These are phyloP conservation scores for Cnidoscolus chayamansa DNA, from an alignment of 441 rosid species.

Conservation along the genomic window DNA sequence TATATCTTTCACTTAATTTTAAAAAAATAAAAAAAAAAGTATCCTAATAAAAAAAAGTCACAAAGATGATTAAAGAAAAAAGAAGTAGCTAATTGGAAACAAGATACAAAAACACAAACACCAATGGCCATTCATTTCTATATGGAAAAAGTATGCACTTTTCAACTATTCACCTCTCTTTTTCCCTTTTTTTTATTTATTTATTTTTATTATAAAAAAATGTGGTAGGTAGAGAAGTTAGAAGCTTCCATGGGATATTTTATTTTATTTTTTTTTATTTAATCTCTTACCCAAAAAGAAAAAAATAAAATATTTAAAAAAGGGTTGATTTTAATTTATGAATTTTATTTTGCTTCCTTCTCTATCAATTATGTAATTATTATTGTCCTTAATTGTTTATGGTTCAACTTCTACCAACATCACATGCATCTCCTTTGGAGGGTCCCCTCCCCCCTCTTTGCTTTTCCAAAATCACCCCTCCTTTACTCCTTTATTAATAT, in stretches of 20 bases:
- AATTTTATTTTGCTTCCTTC: constrained; percentile 17
- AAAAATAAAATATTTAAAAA: constrained; percentile 17
- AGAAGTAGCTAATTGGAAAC: constrained; percentile 13
- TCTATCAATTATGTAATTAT: constrained; percentile 25
- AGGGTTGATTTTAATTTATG: constrained; percentile 3
- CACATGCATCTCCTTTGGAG: constrained; percentile 37
- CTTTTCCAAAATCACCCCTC: constrained; percentile 17
- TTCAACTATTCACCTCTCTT: constrained; percentile 24
- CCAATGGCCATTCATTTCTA: constrained; percentile 2
- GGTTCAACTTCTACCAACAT: constrained; percentile 37
- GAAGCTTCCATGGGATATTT: constrained; percentile 56
- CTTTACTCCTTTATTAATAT: neutral
- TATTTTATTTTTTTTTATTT: neutral
- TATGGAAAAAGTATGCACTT: constrained; percentile 28
- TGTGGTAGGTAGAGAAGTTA: constrained; percentile 51
- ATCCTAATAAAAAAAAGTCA: neutral
- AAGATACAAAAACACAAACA: constrained; percentile 10
- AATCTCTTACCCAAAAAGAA: constrained; percentile 12
- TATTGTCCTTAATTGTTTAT: constrained; percentile 23
- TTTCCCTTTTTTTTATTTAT: neutral
- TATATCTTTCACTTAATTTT: too few species aligned
- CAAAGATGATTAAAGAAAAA: too few species aligned
- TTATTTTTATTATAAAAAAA: constrained; percentile 27
- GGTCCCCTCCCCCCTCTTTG: constrained; percentile 18
- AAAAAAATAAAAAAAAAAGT: neutral